phyloP scores from a whole-genome alignment of 164 flowering plant species.

The grape (Vitis vinifera) region ASM3070453v1 NC_081809.1:4392501-4393000 shows the following conservation, averaged over 20 bases:
- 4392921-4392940: too few species aligned
- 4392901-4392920: slow-evolving; percentile 9
- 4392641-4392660: slow-evolving; percentile 74
- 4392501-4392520: slow-evolving; percentile 82
- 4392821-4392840: slow-evolving; percentile 9
- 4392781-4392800: slow-evolving; percentile 2
- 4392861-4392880: slow-evolving; percentile 27
- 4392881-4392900: slow-evolving; percentile 50
- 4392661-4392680: slow-evolving; percentile 53
- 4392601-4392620: slow-evolving; percentile 56
- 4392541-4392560: slow-evolving; percentile 80
- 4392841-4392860: slow-evolving; percentile 15
- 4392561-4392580: slow-evolving; percentile 95
- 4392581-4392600: slow-evolving; percentile 75
- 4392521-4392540: slow-evolving; percentile 52
- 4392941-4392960: too few species aligned
- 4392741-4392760: slow-evolving; percentile 21
- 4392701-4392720: slow-evolving; percentile 32
- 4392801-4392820: slow-evolving; percentile 1
- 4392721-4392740: slow-evolving; percentile 37
- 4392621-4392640: slow-evolving; percentile 55
- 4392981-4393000: too few species aligned
- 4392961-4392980: too few species aligned
- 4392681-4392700: slow-evolving; percentile 39
- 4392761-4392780: slow-evolving; percentile 5